Evolutionary conservation across 1,139 yeast genomes (phyloP).

Genomic region (Schwanniomyces etchellsii): DNA sequence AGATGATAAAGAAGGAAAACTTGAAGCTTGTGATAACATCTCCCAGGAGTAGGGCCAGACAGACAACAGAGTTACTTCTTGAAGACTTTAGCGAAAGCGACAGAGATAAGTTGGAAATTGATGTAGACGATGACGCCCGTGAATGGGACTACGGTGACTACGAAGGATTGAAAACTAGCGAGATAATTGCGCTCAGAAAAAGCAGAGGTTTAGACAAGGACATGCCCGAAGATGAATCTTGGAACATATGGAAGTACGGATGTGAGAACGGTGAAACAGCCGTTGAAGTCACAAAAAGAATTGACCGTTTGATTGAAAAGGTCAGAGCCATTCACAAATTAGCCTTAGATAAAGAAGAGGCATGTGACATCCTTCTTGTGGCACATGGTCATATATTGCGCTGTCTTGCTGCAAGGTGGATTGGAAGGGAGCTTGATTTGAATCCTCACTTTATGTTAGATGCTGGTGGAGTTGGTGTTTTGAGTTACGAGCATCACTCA

Average conservation of each 20-base stretch:
- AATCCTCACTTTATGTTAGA: constrained; percentile 83
- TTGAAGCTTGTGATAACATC: constrained; percentile 67
- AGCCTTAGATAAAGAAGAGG: constrained; percentile 47
- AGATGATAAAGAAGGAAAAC: constrained; percentile 58
- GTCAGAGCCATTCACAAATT: constrained; percentile 57
- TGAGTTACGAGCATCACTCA: constrained; percentile 82
- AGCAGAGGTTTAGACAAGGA: constrained; percentile 51
- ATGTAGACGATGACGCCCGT: constrained; percentile 63
- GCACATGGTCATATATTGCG: constrained; percentile 94
- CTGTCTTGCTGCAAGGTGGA: constrained; percentile 88
- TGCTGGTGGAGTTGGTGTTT: constrained; percentile 93
- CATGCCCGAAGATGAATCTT: constrained; percentile 28
- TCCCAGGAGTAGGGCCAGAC: constrained; percentile 75
- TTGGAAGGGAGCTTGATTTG: constrained; percentile 45
- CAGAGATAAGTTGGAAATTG: constrained; percentile 35
- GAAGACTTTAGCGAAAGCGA: constrained; percentile 44
- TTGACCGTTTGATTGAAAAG: constrained; percentile 62
- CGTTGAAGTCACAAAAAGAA: constrained; percentile 57
- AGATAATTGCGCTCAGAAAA: constrained; percentile 58
- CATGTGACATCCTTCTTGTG: constrained; percentile 73
- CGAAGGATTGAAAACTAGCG: constrained; percentile 71
- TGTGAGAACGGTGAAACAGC: constrained; percentile 85
- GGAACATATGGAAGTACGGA: constrained; percentile 91
- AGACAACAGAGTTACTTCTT: constrained; percentile 59
- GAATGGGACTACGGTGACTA: constrained; percentile 98